phyloP scores from a whole-genome alignment of 1,284 basidiomycete species.

The Fomitopsis schrenkii region DNA sequence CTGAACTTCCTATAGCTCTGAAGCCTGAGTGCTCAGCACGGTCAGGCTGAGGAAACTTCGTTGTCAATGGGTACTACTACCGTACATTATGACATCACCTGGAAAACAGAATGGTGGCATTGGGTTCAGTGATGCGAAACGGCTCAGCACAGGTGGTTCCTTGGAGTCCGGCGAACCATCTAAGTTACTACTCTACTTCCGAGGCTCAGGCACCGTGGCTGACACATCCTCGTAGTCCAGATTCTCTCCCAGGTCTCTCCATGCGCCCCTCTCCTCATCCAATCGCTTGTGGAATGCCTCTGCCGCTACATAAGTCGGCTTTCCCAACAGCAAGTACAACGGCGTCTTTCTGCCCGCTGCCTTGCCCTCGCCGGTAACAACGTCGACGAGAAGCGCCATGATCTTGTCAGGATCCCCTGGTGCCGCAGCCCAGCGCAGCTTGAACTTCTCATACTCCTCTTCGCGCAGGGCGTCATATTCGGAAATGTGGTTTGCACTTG shows the following conservation, averaged over 20 bases:
- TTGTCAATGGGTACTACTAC: too few species aligned
- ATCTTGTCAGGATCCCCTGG: constrained; percentile 53
- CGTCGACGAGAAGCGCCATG: constrained; percentile 50
- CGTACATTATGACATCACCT: too few species aligned
- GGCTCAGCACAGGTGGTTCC: too few species aligned
- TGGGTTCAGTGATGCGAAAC: too few species aligned
- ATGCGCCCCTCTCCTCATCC: constrained; percentile 19
- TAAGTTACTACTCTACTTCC: too few species aligned
- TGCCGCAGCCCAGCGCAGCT: constrained; percentile 34
- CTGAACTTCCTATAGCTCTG: too few species aligned
- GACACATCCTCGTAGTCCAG: constrained; percentile 19
- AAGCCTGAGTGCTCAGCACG: too few species aligned
- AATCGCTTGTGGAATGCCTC: constrained; percentile 22
- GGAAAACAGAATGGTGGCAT: too few species aligned
- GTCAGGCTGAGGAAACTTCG: too few species aligned
- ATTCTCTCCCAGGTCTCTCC: constrained; percentile 29
- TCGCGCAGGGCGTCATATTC: constrained; percentile 27
- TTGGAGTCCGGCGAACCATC: too few species aligned
- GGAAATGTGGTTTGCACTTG: constrained; percentile 23
- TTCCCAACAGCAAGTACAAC: constrained; percentile 24
- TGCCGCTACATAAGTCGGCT: constrained; percentile 28
- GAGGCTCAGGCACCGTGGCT: too few species aligned
- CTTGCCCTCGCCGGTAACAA: constrained; percentile 45
- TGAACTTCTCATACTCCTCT: constrained; percentile 26
- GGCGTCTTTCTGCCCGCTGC: constrained; percentile 23